Conservation (phyloP, 2,329 filamentous ascomycete genomes). For the Pseudogymnoascus sp. region DNA sequence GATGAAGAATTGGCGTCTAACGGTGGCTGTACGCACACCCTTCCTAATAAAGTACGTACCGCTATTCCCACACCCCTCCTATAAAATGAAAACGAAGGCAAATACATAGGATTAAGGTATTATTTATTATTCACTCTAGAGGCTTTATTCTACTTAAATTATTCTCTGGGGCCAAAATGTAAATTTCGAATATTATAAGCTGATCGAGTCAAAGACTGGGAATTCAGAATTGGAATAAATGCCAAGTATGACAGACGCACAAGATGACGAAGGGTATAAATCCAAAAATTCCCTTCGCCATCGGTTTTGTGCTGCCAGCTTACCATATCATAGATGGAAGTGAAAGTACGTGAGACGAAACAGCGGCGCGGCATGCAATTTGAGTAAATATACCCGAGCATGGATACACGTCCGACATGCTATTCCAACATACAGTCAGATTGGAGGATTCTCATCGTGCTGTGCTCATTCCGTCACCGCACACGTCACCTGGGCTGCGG, state of each 20-base stretch:
- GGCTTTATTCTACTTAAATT: not conserved
- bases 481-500: not conserved
- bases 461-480: not conserved
- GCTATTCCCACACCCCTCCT: not conserved
- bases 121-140: not conserved
- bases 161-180: not conserved
- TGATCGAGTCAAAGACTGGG: not conserved
- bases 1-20: not conserved
- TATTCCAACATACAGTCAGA: not conserved
- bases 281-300: not conserved
- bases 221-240: not conserved
- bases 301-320: not conserved
- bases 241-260: not conserved
- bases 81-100: not conserved
- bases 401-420: not conserved
- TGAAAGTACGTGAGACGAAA: not conserved
- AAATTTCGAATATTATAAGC: not conserved
- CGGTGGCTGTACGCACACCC: not conserved
- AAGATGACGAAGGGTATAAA: not conserved
- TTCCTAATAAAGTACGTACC: not conserved
- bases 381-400: not conserved
- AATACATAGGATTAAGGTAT: not conserved
- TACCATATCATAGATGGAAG: not conserved
- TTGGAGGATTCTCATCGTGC: not conserved
- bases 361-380: not conserved